Base-by-base conservation (phyloP, 2,329 filamentous ascomycete genomes). In the Zymoseptoria passerinii region DNA sequence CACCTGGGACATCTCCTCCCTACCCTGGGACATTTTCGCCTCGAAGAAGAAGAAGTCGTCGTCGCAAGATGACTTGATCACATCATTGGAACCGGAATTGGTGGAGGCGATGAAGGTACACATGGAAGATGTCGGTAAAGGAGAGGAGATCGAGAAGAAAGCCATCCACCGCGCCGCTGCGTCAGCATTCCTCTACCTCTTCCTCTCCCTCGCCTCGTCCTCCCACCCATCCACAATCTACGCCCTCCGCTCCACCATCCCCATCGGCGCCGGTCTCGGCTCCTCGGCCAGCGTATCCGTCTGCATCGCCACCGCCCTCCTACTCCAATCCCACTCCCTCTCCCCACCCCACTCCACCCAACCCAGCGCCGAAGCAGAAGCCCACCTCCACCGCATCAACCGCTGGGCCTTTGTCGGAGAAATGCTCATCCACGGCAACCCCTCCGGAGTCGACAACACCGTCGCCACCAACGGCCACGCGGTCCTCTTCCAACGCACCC, bases 401-500 rank as follows among this genome's bases (percentile, higher is more conserved):
- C 83, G 89, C 61, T 99, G 95, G 94, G 92, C 94, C 0, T 97
- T 96, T 73, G 94, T 99, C 0, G 88, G 88, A 23, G 94, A 99
- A 73, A 88, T 97, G 84, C 94, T 91, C 75, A 96, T 97, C 63
- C 94, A 99, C 71, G 94, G 92, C 44, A 97, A 95, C 70, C 94
- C 94, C 0, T 96, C 90, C 0, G 94, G 94, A 0, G 90, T 99
- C 50, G 94, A 99, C 75, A 99, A 99, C 74, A 99, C 94, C 2
- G 92, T 99, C 28, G 83, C 92, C 10, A 89, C 92, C 10, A 89
- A 95, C 68, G 94, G 94, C 58, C 96, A 96, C 75, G 94, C 92
- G 0, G 91, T 99, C 1, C 79, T 97, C 2, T 99, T 95, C 76
- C 87, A 92, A 68, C 83, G 92, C 55, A 82, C 79, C 54, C 88